These are phyloP conservation scores for Zea mays DNA, from an alignment of 176 grass and related monocot genomes.

Conservation along the genomic window Zm-B73-REFERENCE-NAM-5.0 NC_050102.1:180356001-180356500, in stretches of 20 bases:
- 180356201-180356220: conserved; percentile 75
- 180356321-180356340: conserved; percentile 74
- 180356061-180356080: conserved; percentile 78
- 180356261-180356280: conserved; percentile 87
- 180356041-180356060: conserved; percentile 91
- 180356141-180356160: conserved; percentile 5
- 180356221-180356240: conserved; percentile 93
- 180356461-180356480: conserved; percentile 50
- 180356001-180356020: conserved; percentile 2
- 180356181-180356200: conserved; percentile 21
- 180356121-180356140: conserved; percentile 63
- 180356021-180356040: conserved; percentile 72
- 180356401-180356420: conserved; percentile 61
- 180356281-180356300: conserved; percentile 93
- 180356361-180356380: conserved; percentile 99
- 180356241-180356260: conserved; percentile 88
- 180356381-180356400: conserved; percentile 65
- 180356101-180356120: conserved; percentile 96
- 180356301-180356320: conserved; percentile 99
- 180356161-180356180: no score
- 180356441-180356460: conserved; percentile 62
- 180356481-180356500: conserved; percentile 54
- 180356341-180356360: conserved; percentile 87
- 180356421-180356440: conserved; percentile 56
- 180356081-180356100: conserved; percentile 87